phyloP scores from a whole-genome alignment of 2,329 filamentous ascomycete genomes.

The Fusarium sp. region DNA sequence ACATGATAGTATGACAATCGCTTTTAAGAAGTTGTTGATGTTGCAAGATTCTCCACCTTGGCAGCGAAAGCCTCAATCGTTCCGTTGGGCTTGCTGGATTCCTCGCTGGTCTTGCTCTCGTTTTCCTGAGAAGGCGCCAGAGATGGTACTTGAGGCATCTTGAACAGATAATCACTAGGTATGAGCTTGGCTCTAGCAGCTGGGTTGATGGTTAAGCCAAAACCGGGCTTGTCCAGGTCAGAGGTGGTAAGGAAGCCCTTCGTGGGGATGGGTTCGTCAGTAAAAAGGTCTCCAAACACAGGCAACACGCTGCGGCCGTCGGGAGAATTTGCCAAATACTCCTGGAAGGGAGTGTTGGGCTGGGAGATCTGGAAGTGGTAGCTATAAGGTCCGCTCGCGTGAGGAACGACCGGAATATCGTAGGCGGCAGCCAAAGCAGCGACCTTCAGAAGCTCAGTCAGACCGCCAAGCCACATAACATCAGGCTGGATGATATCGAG shows the following conservation, averaged over 20 bases:
- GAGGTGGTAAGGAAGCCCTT: slow-evolving; percentile 83
- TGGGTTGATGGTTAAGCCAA: slow-evolving; percentile 88
- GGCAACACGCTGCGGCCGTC: slow-evolving; percentile 90
- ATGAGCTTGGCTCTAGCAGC: slow-evolving; percentile 76
- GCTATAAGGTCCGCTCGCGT: slow-evolving; percentile 91
- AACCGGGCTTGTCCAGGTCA: slow-evolving; percentile 87
- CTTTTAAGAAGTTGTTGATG: slow-evolving; percentile 19
- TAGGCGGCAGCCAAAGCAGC: slow-evolving; percentile 90
- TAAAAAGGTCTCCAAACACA: slow-evolving; percentile 90
- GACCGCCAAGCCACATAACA: slow-evolving; percentile 95
- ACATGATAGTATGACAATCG: background rate
- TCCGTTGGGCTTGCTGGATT: slow-evolving; percentile 27
- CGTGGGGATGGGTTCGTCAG: slow-evolving; percentile 88
- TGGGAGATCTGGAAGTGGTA: slow-evolving; percentile 97
- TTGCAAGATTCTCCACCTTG: slow-evolving; percentile 49
- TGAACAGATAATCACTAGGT: slow-evolving; percentile 77
- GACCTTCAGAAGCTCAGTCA: slow-evolving; percentile 92
- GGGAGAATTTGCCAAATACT: slow-evolving; percentile 92
- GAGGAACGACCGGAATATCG: slow-evolving; percentile 94
- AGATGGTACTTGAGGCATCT: slow-evolving; percentile 65
- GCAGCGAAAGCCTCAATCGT: slow-evolving; percentile 46
- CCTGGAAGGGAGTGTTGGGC: slow-evolving; percentile 92
- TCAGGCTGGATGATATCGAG: slow-evolving; percentile 95
- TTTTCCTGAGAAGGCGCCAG: slow-evolving; percentile 47
- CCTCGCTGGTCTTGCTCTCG: slow-evolving; percentile 28